Conservation (phyloP, 371 early-diverging fungal species). For the Actinomortierella ambigua region DNA sequence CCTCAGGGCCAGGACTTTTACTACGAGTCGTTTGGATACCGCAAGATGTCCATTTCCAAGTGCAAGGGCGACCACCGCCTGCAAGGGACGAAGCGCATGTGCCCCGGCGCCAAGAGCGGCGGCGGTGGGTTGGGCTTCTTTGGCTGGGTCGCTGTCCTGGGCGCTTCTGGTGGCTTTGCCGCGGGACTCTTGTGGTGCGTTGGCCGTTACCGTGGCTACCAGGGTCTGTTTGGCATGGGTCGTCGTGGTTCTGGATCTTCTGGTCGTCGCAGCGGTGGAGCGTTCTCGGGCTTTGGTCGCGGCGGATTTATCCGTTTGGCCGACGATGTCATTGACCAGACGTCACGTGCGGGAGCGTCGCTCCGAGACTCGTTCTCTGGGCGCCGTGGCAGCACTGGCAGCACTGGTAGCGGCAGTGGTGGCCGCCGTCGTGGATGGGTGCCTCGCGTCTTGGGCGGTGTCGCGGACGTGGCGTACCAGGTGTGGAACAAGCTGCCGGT, state of each 20-base stretch:
- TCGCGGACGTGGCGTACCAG: conserved; percentile 25
- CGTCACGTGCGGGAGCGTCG: too few relatives aligned
- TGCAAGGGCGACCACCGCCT: conserved; percentile 66
- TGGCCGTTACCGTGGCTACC: conserved; percentile 24
- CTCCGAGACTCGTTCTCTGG: too few relatives aligned
- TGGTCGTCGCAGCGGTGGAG: background rate
- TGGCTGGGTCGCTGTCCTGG: conserved; percentile 49
- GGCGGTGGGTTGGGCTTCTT: conserved; percentile 49
- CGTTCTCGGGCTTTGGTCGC: background rate
- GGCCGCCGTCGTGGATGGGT: conserved; percentile 17
- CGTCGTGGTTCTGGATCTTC: conserved; percentile 4
- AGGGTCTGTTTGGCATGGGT: conserved; percentile 23
- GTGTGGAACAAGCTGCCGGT: conserved; percentile 26
- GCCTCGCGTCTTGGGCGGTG: conserved; percentile 5
- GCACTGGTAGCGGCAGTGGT: too few relatives aligned
- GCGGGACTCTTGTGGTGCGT: conserved; percentile 13
- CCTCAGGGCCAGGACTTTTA: conserved; percentile 57
- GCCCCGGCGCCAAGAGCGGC: conserved; percentile 57
- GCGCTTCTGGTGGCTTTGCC: conserved; percentile 24
- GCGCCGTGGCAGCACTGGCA: too few relatives aligned
- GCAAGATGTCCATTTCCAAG: conserved; percentile 76
- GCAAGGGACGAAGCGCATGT: conserved; percentile 67
- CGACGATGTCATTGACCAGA: too few relatives aligned
- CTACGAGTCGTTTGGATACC: conserved; percentile 66
- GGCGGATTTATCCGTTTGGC: too few relatives aligned